Percentiles rank a stretch among this genome's conserved stretches.
Conservation (phyloP, 352 stramenopile genomes). For the Thalassiosira livingstoniorum region DNA sequence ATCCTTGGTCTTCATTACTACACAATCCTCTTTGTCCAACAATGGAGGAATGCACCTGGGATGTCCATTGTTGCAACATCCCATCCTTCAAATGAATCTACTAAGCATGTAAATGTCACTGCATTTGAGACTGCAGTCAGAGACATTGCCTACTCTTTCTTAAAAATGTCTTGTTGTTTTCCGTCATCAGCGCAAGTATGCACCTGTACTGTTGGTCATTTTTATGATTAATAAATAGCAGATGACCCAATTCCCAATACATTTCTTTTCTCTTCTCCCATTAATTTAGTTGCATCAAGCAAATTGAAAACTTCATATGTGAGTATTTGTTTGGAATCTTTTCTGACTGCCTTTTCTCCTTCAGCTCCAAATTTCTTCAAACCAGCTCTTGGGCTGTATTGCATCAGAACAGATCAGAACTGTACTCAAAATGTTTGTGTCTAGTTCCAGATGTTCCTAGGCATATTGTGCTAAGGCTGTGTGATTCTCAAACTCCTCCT, state of each 20-base stretch:
- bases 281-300: no score
- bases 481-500: no score
- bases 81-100: slow-evolving; percentile 51
- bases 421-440: no score
- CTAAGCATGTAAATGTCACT: slow-evolving; percentile 46
- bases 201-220: not conserved
- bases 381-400: no score
- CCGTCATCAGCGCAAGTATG: not conserved
- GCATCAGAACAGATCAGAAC: no score
- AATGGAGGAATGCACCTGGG: slow-evolving; percentile 53
- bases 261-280: no score
- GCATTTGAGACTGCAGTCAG: slow-evolving; percentile 43
- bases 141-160: slow-evolving; percentile 51
- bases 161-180: slow-evolving; percentile 38
- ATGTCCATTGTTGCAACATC: slow-evolving; percentile 51
- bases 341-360: slow-evolving; percentile 54
- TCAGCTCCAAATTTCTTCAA: slow-evolving; percentile 11
- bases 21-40: slow-evolving; percentile 7
- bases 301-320: not conserved
- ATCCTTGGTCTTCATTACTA: slow-evolving; percentile 39
- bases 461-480: no score
- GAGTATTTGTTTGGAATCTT: slow-evolving; percentile 34
- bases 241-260: not conserved
- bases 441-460: no score
- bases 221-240: not conserved